A percentile compares a stretch with the other conserved stretches of the same genome.
phyloP scores from a whole-genome alignment of 148 eudicot genomes.

The Dianthus caryophyllus region DNA sequence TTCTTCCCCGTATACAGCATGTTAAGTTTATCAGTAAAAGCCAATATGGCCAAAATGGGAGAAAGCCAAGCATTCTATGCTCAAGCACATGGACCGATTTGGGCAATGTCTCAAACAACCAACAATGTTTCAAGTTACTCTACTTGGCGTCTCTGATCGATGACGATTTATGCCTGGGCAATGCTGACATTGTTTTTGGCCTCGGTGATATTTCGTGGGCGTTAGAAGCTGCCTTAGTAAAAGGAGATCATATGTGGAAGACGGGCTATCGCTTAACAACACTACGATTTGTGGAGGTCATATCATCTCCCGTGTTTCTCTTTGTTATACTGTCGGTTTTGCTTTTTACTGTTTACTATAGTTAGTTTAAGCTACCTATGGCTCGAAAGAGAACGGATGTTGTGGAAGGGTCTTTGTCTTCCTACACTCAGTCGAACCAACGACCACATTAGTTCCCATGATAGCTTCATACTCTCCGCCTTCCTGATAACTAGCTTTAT shows the following conservation, averaged over 20 bases:
- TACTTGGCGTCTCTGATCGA: conserved; percentile 58
- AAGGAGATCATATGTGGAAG: conserved; percentile 28
- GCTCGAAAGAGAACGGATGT: conserved; percentile 19
- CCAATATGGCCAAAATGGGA: conserved; percentile 58
- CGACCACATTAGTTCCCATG: conserved; percentile 11
- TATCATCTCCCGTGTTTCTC: conserved; percentile 25
- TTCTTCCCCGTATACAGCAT: conserved; percentile 63
- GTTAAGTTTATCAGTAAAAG: conserved; percentile 45
- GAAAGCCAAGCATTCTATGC: conserved; percentile 49
- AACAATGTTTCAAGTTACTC: conserved; percentile 59
- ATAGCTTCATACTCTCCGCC: not conserved
- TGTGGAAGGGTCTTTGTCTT: conserved; percentile 22
- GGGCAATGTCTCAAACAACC: conserved; percentile 25
- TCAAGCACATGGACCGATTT: conserved; percentile 40
- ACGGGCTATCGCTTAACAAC: conserved; percentile 5
- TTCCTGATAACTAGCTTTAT: not conserved
- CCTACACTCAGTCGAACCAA: conserved; percentile 19
- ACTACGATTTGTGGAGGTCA: conserved; percentile 16
- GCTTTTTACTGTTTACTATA: conserved; percentile 22
- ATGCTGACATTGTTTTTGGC: conserved; percentile 55
- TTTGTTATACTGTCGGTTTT: conserved; percentile 18
- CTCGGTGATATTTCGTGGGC: conserved; percentile 80
- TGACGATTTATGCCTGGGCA: conserved; percentile 50
- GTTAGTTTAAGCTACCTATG: conserved; percentile 32
- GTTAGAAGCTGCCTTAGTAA: conserved; percentile 67